Percentiles rank a stretch among this genome's conserved stretches.
Evolutionary conservation across 345 rosid species (phyloP).

Genomic region (Diplotaxis tenuifolia): DNA sequence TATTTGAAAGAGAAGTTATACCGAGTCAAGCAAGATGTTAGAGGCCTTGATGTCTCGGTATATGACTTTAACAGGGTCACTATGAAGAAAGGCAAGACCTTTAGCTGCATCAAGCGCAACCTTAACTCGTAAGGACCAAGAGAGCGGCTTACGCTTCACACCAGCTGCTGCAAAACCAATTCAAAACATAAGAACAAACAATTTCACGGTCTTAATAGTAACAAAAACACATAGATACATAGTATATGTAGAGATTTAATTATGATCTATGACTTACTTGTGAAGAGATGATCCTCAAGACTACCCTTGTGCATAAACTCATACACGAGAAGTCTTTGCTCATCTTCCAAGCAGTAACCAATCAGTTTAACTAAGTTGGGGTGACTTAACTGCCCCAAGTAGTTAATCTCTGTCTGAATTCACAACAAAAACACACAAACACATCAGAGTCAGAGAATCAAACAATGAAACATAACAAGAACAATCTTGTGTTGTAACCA

Average conservation of each 20-base stretch:
- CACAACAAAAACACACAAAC: slow-evolving; percentile 14
- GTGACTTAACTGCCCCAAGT: slow-evolving; percentile 76
- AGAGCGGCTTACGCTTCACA: slow-evolving; percentile 63
- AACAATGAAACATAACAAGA: background rate
- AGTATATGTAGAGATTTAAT: no score
- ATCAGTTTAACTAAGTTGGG: slow-evolving; percentile 81
- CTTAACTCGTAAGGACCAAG: slow-evolving; percentile 80
- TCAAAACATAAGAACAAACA: slow-evolving; percentile 17
- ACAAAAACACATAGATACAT: no score
- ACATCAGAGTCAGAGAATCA: background rate
- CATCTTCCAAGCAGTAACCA: slow-evolving; percentile 94
- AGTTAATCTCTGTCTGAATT: slow-evolving; percentile 80
- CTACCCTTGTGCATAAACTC: slow-evolving; percentile 96
- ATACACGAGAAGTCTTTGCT: slow-evolving; percentile 85
- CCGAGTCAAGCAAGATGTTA: slow-evolving; percentile 78
- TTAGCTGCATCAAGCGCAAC: slow-evolving; percentile 92
- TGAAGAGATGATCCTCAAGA: slow-evolving; percentile 85
- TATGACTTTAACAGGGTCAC: slow-evolving; percentile 77
- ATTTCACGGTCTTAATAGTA: background rate
- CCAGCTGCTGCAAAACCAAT: slow-evolving; percentile 45
- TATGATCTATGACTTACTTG: slow-evolving; percentile 51
- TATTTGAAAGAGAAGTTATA: slow-evolving; percentile 18
- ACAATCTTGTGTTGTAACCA: slow-evolving; percentile 4
- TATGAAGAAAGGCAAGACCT: slow-evolving; percentile 92
- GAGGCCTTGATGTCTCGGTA: slow-evolving; percentile 90